phyloP scores from a whole-genome alignment of 305 asterid species.

The Fraxinus angustifolia region DNA sequence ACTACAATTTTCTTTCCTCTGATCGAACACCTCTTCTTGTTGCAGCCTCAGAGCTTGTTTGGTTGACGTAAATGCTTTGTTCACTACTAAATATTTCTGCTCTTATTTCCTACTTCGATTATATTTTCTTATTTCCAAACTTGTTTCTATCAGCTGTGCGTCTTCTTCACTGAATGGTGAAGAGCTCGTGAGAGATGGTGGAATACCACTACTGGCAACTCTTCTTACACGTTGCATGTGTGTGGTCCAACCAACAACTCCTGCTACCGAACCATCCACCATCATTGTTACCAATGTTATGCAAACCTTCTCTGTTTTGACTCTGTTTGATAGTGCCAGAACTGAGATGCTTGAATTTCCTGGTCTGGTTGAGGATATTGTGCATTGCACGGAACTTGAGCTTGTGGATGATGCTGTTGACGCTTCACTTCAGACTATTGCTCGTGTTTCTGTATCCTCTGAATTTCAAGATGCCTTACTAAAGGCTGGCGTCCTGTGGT shows the following conservation, averaged over 20 bases:
- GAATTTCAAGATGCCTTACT: slow-evolving; percentile 76
- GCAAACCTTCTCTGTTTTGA: slow-evolving; percentile 82
- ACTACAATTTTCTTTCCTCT: slow-evolving; percentile 84
- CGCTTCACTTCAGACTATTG: slow-evolving; percentile 88
- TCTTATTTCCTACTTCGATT: slow-evolving; percentile 5
- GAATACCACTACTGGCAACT: slow-evolving; percentile 84
- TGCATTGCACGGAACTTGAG: slow-evolving; percentile 91
- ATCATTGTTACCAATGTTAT: slow-evolving; percentile 76
- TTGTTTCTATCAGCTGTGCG: slow-evolving; percentile 57
- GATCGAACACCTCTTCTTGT: slow-evolving; percentile 88
- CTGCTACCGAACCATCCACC: slow-evolving; percentile 76
- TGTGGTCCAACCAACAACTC: slow-evolving; percentile 90
- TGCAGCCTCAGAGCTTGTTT: slow-evolving; percentile 96
- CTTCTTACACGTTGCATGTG: slow-evolving; percentile 96
- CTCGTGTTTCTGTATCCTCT: slow-evolving; percentile 73
- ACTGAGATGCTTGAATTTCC: slow-evolving; percentile 69
- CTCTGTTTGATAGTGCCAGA: slow-evolving; percentile 93
- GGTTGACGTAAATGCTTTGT: slow-evolving; percentile 73
- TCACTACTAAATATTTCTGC: slow-evolving; percentile 9
- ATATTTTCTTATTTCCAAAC: slow-evolving; percentile 10
- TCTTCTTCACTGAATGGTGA: slow-evolving; percentile 96
- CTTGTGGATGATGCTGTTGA: slow-evolving; percentile 82
- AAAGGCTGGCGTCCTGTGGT: slow-evolving; percentile 93
- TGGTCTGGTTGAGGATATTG: slow-evolving; percentile 89
- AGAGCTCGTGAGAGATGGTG: slow-evolving; percentile 97